Evolutionary conservation across 2,329 filamentous ascomycete species (phyloP).

Genomic region (Aspergillus sp.): DNA sequence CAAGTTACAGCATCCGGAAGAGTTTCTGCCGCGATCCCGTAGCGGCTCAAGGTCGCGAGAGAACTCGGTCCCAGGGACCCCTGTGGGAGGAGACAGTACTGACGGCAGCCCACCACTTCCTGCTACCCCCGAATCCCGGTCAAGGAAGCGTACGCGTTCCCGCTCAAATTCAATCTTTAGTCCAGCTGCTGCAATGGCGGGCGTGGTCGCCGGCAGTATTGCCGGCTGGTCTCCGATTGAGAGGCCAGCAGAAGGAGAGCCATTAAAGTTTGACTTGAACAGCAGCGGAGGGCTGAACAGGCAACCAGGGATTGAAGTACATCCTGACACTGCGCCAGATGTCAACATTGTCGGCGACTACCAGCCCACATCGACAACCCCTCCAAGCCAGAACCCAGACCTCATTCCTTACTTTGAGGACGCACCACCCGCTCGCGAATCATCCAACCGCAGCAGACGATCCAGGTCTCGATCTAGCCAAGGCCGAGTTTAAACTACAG

Average conservation of each 20-base stretch:
- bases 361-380: constrained; percentile 33
- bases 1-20: constrained; percentile 59
- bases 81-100: constrained; percentile 52
- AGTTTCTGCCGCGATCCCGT: constrained; percentile 45
- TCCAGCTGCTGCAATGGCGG: constrained; percentile 64
- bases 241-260: constrained; percentile 38
- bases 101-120: constrained; percentile 40
- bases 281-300: constrained; percentile 40
- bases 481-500: constrained; percentile 20
- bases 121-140: constrained; percentile 55
- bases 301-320: constrained; percentile 48
- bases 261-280: constrained; percentile 38
- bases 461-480: constrained; percentile 37
- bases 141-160: constrained; percentile 52
- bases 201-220: constrained; percentile 65
- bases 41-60: constrained; percentile 43
- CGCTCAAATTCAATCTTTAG: constrained; percentile 60
- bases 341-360: constrained; percentile 46
- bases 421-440: constrained; percentile 34
- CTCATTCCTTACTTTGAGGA: constrained; percentile 46
- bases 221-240: constrained; percentile 65
- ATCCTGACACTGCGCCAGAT: constrained; percentile 46
- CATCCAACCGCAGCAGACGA: constrained; percentile 35
- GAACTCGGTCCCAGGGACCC: constrained; percentile 54
- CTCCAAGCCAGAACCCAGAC: constrained; percentile 50